Conservation (phyloP, 352 stramenopile genomes). For the Globisporangium rhizosaccharum region DNA sequence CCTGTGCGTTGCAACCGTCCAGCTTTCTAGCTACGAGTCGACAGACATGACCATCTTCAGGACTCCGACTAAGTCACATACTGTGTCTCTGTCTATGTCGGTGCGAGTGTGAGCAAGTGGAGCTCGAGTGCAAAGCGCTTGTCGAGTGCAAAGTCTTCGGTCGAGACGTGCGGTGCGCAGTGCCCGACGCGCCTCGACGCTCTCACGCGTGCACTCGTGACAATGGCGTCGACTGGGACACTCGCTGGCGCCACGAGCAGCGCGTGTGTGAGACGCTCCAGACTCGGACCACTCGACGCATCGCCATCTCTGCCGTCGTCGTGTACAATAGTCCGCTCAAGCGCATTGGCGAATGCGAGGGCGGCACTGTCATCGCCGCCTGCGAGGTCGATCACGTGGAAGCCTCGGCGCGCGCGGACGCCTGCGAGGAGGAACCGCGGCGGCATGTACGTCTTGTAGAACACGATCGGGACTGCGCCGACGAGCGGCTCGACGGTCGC, state of each 20-base stretch:
- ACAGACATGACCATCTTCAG: too few relatives aligned
- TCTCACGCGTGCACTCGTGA: constrained; percentile 5
- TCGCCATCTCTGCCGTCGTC: too few relatives aligned
- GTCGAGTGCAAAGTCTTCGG: constrained; percentile 44
- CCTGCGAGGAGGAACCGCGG: too few relatives aligned
- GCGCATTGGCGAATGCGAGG: not conserved
- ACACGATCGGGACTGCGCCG: too few relatives aligned
- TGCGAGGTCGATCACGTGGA: constrained; percentile 51
- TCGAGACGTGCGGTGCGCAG: constrained; percentile 54
- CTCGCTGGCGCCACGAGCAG: constrained; percentile 46
- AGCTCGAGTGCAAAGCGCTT: too few relatives aligned
- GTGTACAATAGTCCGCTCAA: not conserved
- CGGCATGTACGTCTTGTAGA: too few relatives aligned
- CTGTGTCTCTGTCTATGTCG: too few relatives aligned
- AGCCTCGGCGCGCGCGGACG: constrained; percentile 11
- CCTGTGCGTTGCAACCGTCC: too few relatives aligned
- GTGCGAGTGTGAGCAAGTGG: too few relatives aligned
- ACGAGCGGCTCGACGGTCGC: constrained; percentile 9
- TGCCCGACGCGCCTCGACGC: constrained; percentile 21
- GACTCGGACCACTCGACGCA: not conserved
- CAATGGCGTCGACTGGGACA: constrained; percentile 22
- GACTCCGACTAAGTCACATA: too few relatives aligned
- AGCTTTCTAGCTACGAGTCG: too few relatives aligned
- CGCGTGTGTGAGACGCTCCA: constrained; percentile 1
- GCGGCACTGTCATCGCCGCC: constrained; percentile 16